Evolutionary conservation across 2,329 filamentous ascomycete genomes (phyloP).

Genomic region (Plectosphaerella cucumerina): DNA sequence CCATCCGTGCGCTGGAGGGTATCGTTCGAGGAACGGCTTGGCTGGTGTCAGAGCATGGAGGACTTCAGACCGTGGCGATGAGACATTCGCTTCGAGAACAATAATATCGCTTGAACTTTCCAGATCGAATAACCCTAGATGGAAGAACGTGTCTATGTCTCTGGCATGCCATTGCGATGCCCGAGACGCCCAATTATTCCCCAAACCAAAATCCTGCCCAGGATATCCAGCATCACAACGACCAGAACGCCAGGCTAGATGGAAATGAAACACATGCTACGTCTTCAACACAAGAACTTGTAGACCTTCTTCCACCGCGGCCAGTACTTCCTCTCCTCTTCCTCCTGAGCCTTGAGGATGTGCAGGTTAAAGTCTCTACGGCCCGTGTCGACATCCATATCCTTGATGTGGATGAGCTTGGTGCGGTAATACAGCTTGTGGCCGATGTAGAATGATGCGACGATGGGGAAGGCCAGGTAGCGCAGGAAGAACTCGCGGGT

Average conservation of each 20-base stretch:
- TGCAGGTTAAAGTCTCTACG: conserved; percentile 80
- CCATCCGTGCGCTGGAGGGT: no score
- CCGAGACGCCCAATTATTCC: not conserved
- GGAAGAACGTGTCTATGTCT: not conserved
- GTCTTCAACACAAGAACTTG: conserved; percentile 62
- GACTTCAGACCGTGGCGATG: no score
- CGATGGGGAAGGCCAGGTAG: conserved; percentile 67
- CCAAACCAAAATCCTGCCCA: not conserved
- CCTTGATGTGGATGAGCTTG: conserved; percentile 57
- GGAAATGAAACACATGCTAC: not conserved
- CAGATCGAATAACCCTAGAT: not conserved
- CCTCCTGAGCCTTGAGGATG: conserved; percentile 74
- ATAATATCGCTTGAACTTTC: not conserved
- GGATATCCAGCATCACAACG: not conserved
- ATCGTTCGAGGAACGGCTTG: no score
- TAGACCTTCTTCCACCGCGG: conserved; percentile 74
- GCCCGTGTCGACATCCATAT: conserved; percentile 87
- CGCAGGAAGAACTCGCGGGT: conserved; percentile 68
- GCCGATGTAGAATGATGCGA: conserved; percentile 61
- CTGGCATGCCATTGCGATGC: not conserved
- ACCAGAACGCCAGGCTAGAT: not conserved
- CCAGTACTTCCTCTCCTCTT: conserved; percentile 67
- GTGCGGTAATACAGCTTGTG: conserved; percentile 78
- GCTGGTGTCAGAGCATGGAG: no score
- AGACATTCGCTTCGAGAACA: not conserved